These are phyloP conservation scores for Talaromyces albobiverticillius DNA, from an alignment of 2,329 filamentous ascomycete genomes.

Conservation along the genomic window DNA sequence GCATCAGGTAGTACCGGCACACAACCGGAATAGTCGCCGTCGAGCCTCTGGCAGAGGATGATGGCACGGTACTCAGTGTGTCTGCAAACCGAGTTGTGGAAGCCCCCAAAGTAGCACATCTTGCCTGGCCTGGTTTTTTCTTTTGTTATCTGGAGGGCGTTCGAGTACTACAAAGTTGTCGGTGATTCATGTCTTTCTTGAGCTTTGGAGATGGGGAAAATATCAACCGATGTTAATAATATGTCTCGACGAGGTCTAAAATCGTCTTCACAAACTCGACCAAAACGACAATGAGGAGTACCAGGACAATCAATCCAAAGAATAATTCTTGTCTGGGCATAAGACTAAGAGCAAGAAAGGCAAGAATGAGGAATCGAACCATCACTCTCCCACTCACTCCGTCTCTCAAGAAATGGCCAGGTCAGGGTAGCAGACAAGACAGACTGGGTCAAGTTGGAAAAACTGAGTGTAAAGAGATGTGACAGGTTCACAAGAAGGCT, in stretches of 20 bases:
- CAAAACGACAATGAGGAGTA: conserved; percentile 1
- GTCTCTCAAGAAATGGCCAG: not conserved
- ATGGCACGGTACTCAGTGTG: conserved; percentile 1
- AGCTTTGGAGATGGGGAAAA: not conserved
- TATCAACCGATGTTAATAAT: not conserved
- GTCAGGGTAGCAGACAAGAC: not conserved
- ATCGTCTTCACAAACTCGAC: not conserved
- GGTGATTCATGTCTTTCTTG: not conserved
- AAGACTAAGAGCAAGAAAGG: not conserved
- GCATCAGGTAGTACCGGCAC: not conserved
- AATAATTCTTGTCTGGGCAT: not conserved
- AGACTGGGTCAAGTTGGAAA: not conserved
- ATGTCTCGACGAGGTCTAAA: not conserved
- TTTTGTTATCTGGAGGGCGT: too few species aligned
- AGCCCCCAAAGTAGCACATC: conserved; percentile 7
- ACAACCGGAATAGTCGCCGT: too few species aligned
- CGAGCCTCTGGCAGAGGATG: not conserved
- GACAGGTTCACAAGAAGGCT: not conserved
- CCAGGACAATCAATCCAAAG: conserved; percentile 4
- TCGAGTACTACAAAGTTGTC: not conserved
- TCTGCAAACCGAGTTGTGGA: not conserved
- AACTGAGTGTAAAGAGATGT: not conserved
- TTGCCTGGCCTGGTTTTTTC: not conserved
- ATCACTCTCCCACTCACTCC: not conserved
- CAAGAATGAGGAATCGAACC: not conserved